Base-by-base conservation (phyloP, 2,329 filamentous ascomycete genomes). In the Chrysosporium queenslandicum region DNA sequence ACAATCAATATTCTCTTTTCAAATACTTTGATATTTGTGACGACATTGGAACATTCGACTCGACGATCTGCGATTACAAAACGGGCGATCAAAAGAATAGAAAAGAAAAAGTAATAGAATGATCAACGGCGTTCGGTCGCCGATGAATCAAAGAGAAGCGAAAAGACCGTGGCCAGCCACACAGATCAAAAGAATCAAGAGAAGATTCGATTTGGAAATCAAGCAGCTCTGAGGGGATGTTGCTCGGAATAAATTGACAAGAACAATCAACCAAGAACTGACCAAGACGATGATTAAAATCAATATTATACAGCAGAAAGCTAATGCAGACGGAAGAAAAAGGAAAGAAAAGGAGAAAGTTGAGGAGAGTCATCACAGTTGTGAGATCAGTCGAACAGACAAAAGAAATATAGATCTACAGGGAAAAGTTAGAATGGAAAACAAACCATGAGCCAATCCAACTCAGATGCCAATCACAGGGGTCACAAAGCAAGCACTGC, bases 271-370 rank as follows among this genome's bases (percentile, higher is more conserved):
- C 7, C 37, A 4, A 23, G 8, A 21, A 39, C 4, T 4, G n/a
- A 34, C 32, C 37, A 40, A 23, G 36, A 16, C 36, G n/a, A 40
- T 60, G 59, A 60, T 59, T 56, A 32, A 41, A 48, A 48, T 12
- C 37, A 55, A 52, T 43, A 47, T 39, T 39, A 50, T 40, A 41
- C 42, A 52, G 41, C 39, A 54, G 37, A 39, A 36, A 34, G n/a
- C 42, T 16, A 43, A 46, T 47, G 27, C 27, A 54, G n/a, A 20
- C 37, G 43, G 54, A 52, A 55, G 52, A 48, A 53, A 51, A 52
- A 41, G 55, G 52, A 54, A 41, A 40, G 47, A 32, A 43, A 52
- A 40, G 14, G 16, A 43, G 25, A 41, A 48, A 47, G n/a, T 36
- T 32, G 48, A 48, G 32, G 46, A 49, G 36, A 36, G 52, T 34